phyloP scores from a whole-genome alignment of 2,329 filamentous ascomycete species.

The Blastomyces gilchristii region DNA sequence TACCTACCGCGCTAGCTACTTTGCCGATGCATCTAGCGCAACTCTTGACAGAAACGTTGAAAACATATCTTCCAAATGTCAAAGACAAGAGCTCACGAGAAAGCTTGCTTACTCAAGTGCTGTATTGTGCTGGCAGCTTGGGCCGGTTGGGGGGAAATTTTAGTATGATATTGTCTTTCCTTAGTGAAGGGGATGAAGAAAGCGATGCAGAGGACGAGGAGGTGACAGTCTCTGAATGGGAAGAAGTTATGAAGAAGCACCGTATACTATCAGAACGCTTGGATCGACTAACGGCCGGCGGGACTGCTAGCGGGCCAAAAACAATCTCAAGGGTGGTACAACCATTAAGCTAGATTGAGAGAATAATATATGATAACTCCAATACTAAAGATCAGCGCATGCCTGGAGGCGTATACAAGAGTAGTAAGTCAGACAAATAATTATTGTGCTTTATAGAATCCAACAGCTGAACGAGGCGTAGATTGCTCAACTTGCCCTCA shows the following conservation, averaged over 20 bases:
- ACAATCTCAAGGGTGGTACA: slow-evolving; percentile 10
- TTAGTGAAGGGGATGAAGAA: slow-evolving; percentile 35
- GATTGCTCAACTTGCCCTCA: neutral
- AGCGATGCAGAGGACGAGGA: slow-evolving; percentile 35
- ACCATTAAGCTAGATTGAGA: neutral
- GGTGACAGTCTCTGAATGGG: slow-evolving; percentile 56
- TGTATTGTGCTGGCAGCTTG: slow-evolving; percentile 87
- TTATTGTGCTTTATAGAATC: neutral
- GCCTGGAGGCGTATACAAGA: too few relatives aligned
- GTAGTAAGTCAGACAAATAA: neutral
- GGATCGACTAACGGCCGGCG: slow-evolving; percentile 31
- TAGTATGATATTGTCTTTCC: slow-evolving; percentile 66
- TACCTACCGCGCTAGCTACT: slow-evolving; percentile 68
- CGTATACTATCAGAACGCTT: slow-evolving; percentile 65
- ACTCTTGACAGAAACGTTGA: slow-evolving; percentile 67
- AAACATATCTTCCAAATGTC: slow-evolving; percentile 68
- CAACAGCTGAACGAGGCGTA: neutral
- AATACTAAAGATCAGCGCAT: neutral
- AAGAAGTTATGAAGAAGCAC: slow-evolving; percentile 80
- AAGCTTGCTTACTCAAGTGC: slow-evolving; percentile 79
- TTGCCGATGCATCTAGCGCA: slow-evolving; percentile 77
- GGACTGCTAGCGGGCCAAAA: slow-evolving; percentile 11
- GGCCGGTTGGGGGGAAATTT: slow-evolving; percentile 89
- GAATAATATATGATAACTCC: neutral
- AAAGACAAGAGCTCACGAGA: slow-evolving; percentile 70